A percentile compares a stretch with the other conserved stretches of the same genome.
These are phyloP conservation scores for Colletotrichum eremochloae DNA, from an alignment of 2,329 filamentous ascomycete species.

Conservation along the genomic window DNA sequence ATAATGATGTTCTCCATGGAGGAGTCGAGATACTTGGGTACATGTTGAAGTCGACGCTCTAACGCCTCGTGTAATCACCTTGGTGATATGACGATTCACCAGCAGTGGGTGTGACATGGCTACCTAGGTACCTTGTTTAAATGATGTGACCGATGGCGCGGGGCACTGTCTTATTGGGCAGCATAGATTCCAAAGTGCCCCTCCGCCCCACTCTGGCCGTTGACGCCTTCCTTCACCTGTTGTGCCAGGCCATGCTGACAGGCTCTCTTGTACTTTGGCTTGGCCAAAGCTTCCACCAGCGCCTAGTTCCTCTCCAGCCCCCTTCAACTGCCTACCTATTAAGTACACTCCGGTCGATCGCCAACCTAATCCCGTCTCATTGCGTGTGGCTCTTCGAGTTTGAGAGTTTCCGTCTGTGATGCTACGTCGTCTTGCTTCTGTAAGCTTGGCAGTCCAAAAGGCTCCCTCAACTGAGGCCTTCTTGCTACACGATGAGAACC, in stretches of 20 bases:
- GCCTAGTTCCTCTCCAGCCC: slow-evolving; percentile 37
- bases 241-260: not conserved
- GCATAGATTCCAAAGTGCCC: not conserved
- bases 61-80: not conserved
- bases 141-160: slow-evolving; percentile 14
- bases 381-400: slow-evolving; percentile 12
- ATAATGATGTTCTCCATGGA: slow-evolving; percentile 76
- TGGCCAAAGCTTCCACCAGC: slow-evolving; percentile 36
- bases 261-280: slow-evolving; percentile 28
- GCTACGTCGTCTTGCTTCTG: slow-evolving; percentile 13
- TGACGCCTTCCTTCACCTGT: not conserved
- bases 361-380: slow-evolving; percentile 3
- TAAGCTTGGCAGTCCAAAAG: slow-evolving; percentile 7
- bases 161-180: no score
- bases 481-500: slow-evolving; percentile 26
- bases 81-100: not conserved
- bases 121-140: not conserved
- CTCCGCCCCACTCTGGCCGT: slow-evolving; percentile 12
- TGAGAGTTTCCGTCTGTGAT: slow-evolving; percentile 28
- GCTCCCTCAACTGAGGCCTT: slow-evolving; percentile 15
- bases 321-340: slow-evolving; percentile 7
- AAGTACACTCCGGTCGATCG: slow-evolving; percentile 29
- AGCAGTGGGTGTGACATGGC: slow-evolving; percentile 22
- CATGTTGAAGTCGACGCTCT: slow-evolving; percentile 12
- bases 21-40: not conserved